Evolutionary conservation across 306 rosid genomes (phyloP).

Genomic region (apple (Malus domestica)): ASM211411v1 NC_041794.1:30362501-30363000

Average conservation of each 20-base stretch:
- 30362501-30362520: constrained; percentile 63
- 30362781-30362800: constrained; percentile 19
- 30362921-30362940: too few relatives aligned
- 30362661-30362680: constrained; percentile 44
- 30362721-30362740: constrained; percentile 29
- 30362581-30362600: constrained; percentile 30
- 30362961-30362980: background rate
- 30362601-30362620: constrained; percentile 34
- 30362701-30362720: constrained; percentile 31
- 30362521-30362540: constrained; percentile 30
- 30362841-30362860: background rate
- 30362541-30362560: constrained; percentile 26
- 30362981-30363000: background rate
- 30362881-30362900: background rate
- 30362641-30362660: constrained; percentile 40
- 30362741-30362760: background rate
- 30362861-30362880: background rate
- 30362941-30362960: background rate
- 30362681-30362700: constrained; percentile 51
- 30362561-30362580: constrained; percentile 29
- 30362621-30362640: constrained; percentile 35
- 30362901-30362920: background rate
- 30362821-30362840: constrained; percentile 6
- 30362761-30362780: background rate
- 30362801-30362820: constrained; percentile 36